Evolutionary conservation across 441 rosid species (phyloP).

Genomic region (Croton setiger): DNA sequence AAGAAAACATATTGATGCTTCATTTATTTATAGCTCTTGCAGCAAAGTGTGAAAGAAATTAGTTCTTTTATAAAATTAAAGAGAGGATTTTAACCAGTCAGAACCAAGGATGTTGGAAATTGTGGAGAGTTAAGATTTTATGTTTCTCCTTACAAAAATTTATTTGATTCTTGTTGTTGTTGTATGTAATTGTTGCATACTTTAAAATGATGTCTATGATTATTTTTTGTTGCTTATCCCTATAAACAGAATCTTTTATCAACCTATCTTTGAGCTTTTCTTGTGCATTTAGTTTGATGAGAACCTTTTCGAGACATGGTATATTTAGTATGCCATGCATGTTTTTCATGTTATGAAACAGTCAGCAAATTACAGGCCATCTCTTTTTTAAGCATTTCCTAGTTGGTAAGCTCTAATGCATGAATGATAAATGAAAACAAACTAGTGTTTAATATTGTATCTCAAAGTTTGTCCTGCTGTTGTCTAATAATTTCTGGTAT

Average conservation of each 20-base stretch:
- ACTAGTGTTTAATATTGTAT: background rate
- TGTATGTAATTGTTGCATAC: background rate
- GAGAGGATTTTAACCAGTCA: background rate
- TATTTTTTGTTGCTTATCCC: background rate
- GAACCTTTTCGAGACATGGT: too few species aligned
- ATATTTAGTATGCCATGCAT: background rate
- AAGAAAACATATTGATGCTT: background rate
- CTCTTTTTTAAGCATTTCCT: constrained; percentile 1
- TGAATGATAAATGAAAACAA: background rate
- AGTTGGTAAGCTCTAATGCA: background rate
- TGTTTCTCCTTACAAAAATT: background rate
- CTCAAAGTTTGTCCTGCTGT: background rate
- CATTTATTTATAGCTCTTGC: background rate
- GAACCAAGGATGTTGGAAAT: background rate
- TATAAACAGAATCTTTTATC: background rate
- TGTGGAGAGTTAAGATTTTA: background rate
- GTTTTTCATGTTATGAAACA: background rate
- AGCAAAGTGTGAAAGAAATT: background rate
- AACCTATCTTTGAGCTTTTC: background rate
- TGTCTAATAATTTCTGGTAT: constrained; percentile 20
- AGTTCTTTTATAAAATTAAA: background rate
- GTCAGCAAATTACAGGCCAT: background rate
- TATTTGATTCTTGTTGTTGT: background rate
- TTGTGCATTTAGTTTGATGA: background rate
- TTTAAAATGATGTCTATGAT: background rate